Base-by-base conservation (phyloP, 2,329 filamentous ascomycete genomes). In the Drechslerella coelobrocha region DNA sequence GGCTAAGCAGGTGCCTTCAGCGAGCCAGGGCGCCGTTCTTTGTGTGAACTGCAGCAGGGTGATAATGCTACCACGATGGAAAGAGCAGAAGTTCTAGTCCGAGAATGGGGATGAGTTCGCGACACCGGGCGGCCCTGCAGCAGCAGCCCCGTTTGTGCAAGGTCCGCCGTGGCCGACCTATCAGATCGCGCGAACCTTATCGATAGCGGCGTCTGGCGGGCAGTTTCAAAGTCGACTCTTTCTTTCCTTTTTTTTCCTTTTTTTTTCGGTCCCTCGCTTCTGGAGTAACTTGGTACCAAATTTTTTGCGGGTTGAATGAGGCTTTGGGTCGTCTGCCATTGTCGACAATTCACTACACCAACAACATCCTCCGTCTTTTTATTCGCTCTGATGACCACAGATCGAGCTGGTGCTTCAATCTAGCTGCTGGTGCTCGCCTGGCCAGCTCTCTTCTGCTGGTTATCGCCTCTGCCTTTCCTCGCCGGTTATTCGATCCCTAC, bases 131-230 rank as follows among this genome's bases (percentile, higher is more conserved):
- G 43, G 50, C 43, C 47, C 59, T 27, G 47, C 41, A 23, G 23
- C 41, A 23, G 23, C 41, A 6, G 19, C 34, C 43, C 14, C 27
- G 26, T 31, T 54, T 26, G 47, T 50, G 55, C 55, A 37, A 8
- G 41, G n/a, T 17, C 41, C 19, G 34, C 34, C 12, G 34, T 19
- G 43, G 45, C 23, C 19, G 48, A 41, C 48, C 37, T 24, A 55
- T 68, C 47, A 60, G 34, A 60, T 26, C 47, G 14, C n/a, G 50
- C 34, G 54, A 24, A 62, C 47, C 52, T 71, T 71, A 71, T 71
- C 66, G 66, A 71, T 71, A 63, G 66, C 66, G 47, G 50, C 61
- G 53, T 47, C 26, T 71, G 59, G 66, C 59, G 53, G 66, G 53
- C 39, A 39, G 47, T 71, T 59, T 55, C 31, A 45, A 47, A 7